Base-by-base conservation (phyloP, 2,329 filamentous ascomycete species). In the Dactylellina haptotyla region DNA sequence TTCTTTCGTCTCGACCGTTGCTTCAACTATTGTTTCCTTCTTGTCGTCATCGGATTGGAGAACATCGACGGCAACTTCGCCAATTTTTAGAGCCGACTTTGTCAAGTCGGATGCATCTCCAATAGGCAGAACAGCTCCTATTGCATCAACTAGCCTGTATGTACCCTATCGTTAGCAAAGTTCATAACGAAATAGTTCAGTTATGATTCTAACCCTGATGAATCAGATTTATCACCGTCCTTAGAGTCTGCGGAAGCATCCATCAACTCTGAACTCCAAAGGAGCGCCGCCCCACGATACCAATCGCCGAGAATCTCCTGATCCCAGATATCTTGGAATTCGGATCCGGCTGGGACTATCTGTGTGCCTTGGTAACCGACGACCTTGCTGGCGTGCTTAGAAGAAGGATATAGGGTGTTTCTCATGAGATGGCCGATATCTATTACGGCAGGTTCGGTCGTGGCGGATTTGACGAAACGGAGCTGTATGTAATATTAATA, bases 271-370 rank as follows among this genome's bases (percentile, higher is more conserved):
- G 41, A 43, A 10, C 37, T 51, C 67, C 67, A 72, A 14, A 72
- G 59, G 12, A 72, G 16, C 3, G 58, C 46, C 23, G 67, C 58
- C 23, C 67, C 67, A 39, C 59, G 37, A 53, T 64, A 61, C 67
- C 67, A 72, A 12, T 72, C 67, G 5, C 53, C 45, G 10, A 72
- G 59, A 10, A 48, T 50, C n/a, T 72, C 67, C 9, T 46, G 51
- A 25, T 72, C 59, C 67, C 67, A 72, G 6, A 16, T 39, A 9
- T 64, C 67, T 50, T 72, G 50, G 18, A 72, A 65, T 1, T 54
- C 45, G 4, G 53, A 57, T 2, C 32, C 37, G n/a, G 59, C 34
- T n/a, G 67, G 67, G 14, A 72, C 28, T 4, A 72, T n/a, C 14
- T 72, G 59, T 6, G 59, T 65, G 2, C 53, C 53, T 3, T 8